Conservation (phyloP, 1,284 basidiomycete genomes). For the Paramarasmius palmivorus region DNA sequence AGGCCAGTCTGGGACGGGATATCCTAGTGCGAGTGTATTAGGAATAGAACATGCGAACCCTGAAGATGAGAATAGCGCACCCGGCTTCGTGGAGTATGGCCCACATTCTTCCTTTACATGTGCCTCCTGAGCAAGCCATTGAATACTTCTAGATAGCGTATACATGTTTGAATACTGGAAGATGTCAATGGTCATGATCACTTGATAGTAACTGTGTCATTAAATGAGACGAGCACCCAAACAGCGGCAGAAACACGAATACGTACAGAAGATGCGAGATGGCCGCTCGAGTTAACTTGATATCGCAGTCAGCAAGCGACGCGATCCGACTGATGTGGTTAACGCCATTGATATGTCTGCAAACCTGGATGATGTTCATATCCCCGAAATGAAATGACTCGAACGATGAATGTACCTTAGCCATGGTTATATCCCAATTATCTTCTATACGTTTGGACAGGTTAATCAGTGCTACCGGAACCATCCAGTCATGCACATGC, state of each 20-base stretch:
- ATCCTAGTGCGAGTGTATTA: constrained; percentile 34
- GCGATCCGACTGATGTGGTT: constrained; percentile 93
- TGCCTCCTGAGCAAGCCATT: constrained; percentile 81
- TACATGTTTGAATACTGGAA: constrained; percentile 99
- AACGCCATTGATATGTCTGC: constrained; percentile 83
- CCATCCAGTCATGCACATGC: constrained; percentile 90
- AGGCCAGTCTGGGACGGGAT: constrained; percentile 76
- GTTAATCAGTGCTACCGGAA: constrained; percentile 89
- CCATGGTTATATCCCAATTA: constrained; percentile 97
- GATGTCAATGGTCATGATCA: constrained; percentile 94
- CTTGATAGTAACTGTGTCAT: constrained; percentile 82
- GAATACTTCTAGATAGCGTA: constrained; percentile 80
- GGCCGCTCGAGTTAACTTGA: constrained; percentile 82
- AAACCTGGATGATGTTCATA: constrained; percentile 50
- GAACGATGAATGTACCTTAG: constrained; percentile 54
- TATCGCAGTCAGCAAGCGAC: constrained; percentile 88
- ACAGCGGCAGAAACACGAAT: neutral
- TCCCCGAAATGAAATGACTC: constrained; percentile 6
- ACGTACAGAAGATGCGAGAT: constrained; percentile 90
- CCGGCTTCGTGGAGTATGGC: constrained; percentile 81
- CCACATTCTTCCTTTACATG: constrained; percentile 89
- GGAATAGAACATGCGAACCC: constrained; percentile 4
- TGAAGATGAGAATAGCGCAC: constrained; percentile 35
- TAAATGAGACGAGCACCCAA: constrained; percentile 5
- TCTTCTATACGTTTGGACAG: constrained; percentile 79